phyloP scores from a whole-genome alignment of 2,329 filamentous ascomycete genomes.

The Acarospora socialis region DNA sequence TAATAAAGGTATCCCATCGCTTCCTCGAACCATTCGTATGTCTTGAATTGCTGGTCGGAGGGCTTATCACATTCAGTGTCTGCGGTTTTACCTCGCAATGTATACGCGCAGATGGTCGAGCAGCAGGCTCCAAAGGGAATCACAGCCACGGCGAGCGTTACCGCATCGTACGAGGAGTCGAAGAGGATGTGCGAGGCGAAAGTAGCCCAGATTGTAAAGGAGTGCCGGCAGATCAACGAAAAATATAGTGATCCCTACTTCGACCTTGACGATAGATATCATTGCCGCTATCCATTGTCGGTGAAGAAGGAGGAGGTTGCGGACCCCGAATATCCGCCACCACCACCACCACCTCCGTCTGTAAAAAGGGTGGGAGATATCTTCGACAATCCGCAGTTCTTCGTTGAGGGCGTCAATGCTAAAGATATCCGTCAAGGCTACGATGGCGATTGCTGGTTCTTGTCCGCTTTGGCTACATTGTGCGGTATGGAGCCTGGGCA shows the following conservation, averaged over 20 bases:
- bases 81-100: too few relatives aligned
- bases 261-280: constrained; percentile 54
- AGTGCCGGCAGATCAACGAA: constrained; percentile 54
- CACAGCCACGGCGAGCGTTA: too few relatives aligned
- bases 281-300: too few relatives aligned
- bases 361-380: constrained; percentile 42
- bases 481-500: constrained; percentile 49
- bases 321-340: too few relatives aligned
- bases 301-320: too few relatives aligned
- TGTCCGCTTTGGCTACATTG: constrained; percentile 54
- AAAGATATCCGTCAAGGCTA: constrained; percentile 58
- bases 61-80: too few relatives aligned
- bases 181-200: constrained; percentile 46
- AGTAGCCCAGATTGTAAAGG: constrained; percentile 33
- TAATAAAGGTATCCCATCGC: too few relatives aligned
- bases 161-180: constrained; percentile 51
- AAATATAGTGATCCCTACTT: constrained; percentile 63
- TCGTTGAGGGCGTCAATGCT: constrained; percentile 51
- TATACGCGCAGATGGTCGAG: too few relatives aligned
- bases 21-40: too few relatives aligned
- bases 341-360: too few relatives aligned
- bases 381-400: constrained; percentile 53
- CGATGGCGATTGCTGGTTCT: constrained; percentile 60
- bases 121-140: too few relatives aligned
- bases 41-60: too few relatives aligned